Evolutionary conservation across 306 rosid genomes (phyloP).

Genomic region (Dalbergia cochinchinensis): DNA sequence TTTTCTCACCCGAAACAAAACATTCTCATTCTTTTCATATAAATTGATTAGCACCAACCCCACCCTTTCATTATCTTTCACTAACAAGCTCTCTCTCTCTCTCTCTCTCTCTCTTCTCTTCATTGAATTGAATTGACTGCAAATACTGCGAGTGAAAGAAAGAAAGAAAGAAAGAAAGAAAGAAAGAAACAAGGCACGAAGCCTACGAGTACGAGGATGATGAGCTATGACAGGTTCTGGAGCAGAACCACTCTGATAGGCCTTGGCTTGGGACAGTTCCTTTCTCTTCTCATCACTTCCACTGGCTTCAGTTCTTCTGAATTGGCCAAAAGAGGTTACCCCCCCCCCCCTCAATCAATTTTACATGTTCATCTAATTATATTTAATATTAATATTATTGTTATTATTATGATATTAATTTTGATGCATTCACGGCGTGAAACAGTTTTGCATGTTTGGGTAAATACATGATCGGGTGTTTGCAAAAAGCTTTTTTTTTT

Average conservation of each 20-base stretch:
- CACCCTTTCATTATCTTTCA: not conserved
- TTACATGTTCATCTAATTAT: too few species aligned
- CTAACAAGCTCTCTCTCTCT: too few species aligned
- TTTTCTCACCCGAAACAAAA: conserved; percentile 16
- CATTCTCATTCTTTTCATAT: not conserved
- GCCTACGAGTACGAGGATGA: not conserved
- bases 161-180: too few species aligned
- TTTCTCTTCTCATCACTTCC: conserved; percentile 87
- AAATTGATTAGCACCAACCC: not conserved
- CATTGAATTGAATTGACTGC: not conserved
- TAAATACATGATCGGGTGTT: too few species aligned
- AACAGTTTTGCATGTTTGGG: too few species aligned
- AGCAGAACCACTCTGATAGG: conserved; percentile 74
- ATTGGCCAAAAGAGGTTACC: conserved; percentile 78
- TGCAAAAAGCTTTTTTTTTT: not conserved
- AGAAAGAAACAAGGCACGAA: too few species aligned
- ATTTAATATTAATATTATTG: too few species aligned
- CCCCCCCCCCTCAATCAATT: not conserved
- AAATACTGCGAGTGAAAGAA: too few species aligned
- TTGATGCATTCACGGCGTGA: too few species aligned
- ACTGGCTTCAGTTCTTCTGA: conserved; percentile 91
- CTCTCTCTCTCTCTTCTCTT: too few species aligned
- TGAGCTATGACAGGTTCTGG: conserved; percentile 51
- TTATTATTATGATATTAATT: too few species aligned
- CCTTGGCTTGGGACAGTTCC: conserved; percentile 93